Evolutionary conservation across 805 yeast genomes (phyloP).

Genomic region (Myxozyma sirexii): DNA sequence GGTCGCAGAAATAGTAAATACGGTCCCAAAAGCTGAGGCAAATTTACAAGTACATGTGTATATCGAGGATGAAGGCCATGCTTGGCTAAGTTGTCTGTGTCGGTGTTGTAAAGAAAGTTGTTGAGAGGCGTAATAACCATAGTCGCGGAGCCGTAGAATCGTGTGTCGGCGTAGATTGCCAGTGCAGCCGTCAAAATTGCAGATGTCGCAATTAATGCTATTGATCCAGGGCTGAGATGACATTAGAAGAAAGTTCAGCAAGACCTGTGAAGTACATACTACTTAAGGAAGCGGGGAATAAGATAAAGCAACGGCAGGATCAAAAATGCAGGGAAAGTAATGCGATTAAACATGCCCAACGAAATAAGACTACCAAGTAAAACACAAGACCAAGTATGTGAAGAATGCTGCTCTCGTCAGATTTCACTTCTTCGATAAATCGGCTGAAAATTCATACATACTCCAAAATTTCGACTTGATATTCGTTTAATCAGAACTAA

Average conservation of each 20-base stretch:
- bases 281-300: constrained; percentile 20
- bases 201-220: constrained; percentile 12
- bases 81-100: constrained; percentile 57
- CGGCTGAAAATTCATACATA: not conserved
- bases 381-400: constrained; percentile 26
- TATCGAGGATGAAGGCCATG: constrained; percentile 86
- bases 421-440: not conserved
- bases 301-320: constrained; percentile 54
- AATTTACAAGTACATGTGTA: constrained; percentile 71
- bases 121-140: constrained; percentile 72
- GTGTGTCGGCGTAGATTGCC: constrained; percentile 24
- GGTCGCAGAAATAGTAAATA: constrained; percentile 52
- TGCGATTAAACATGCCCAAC: constrained; percentile 79
- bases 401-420: constrained; percentile 1
- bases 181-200: constrained; percentile 8
- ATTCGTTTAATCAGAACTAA: constrained; percentile 51
- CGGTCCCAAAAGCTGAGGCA: constrained; percentile 87
- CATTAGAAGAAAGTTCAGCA: not conserved
- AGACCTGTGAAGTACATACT: too few species aligned
- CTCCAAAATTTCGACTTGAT: constrained; percentile 24
- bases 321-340: constrained; percentile 79
- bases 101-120: constrained; percentile 71
- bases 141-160: constrained; percentile 28
- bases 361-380: constrained; percentile 54
- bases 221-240: constrained; percentile 20